These are phyloP conservation scores for Actinomucor elegans DNA, from an alignment of 371 early-diverging fungal species.

Conservation along the genomic window DNA sequence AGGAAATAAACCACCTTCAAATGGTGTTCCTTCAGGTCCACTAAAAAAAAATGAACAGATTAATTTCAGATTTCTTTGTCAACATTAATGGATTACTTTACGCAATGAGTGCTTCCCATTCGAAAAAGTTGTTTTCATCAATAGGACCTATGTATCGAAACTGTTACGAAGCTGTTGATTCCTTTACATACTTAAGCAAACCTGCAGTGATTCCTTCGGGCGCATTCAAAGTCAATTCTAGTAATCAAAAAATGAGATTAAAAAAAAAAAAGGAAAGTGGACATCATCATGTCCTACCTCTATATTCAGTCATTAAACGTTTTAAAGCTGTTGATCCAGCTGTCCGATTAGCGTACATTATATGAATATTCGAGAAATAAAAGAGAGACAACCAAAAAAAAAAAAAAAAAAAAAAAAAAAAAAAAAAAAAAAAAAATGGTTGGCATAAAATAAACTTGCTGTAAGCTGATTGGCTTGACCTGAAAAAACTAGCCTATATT, in stretches of 20 bases:
- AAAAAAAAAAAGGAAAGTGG: not conserved
- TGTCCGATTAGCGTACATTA: conserved; percentile 42
- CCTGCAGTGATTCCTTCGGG: conserved; percentile 97
- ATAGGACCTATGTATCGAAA: conserved; percentile 81
- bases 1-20: conserved; percentile 86
- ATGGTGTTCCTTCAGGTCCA: conserved; percentile 95
- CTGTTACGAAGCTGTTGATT: no score
- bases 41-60: conserved; percentile 32
- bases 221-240: conserved; percentile 91
- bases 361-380: not conserved
- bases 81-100: conserved; percentile 38
- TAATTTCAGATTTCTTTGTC: not conserved
- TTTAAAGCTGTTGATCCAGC: conserved; percentile 83
- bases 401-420: not conserved
- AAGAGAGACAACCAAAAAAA: not conserved
- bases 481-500: no score
- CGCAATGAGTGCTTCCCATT: conserved; percentile 96
- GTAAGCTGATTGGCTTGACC: no score
- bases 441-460: no score
- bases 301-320: conserved; percentile 96
- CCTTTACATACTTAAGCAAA: conserved; percentile 10
- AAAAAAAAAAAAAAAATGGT: conserved; percentile 3
- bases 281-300: conserved; percentile 50
- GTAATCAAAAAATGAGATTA: not conserved
- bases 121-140: conserved; percentile 91